phyloP scores from a whole-genome alignment of 345 rosid genomes.

The Corymbia maculata region DNA sequence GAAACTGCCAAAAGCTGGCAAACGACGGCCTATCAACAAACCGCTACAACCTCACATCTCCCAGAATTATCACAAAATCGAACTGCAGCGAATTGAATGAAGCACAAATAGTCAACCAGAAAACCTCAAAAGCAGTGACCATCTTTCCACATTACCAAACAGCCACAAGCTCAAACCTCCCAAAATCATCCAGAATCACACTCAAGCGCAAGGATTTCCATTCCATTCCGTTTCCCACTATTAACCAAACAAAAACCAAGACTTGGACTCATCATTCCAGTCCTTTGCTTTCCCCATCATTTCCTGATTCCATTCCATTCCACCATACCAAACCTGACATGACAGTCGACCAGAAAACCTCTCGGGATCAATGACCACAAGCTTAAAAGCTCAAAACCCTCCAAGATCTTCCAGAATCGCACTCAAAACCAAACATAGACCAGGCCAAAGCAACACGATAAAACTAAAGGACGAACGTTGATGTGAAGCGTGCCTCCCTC shows the following conservation, averaged over 20 bases:
- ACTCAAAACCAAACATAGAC: not conserved
- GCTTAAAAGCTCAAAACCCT: not conserved
- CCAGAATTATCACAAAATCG: no score
- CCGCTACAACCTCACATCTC: no score
- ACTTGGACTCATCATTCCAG: not conserved
- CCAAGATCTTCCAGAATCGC: not conserved
- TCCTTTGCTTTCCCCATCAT: not conserved
- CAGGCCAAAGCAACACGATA: not conserved
- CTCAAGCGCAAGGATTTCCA: not conserved
- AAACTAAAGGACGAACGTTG: slow-evolving; percentile 28
- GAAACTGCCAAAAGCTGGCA: no score
- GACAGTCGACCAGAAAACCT: not conserved
- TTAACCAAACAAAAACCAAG: not conserved
- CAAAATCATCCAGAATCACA: not conserved
- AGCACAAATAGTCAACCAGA: no score
- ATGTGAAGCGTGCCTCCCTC: slow-evolving; percentile 96
- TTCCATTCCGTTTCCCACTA: not conserved
- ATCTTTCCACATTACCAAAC: not conserved
- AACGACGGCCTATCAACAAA: no score
- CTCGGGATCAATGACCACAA: not conserved
- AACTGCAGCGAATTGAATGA: no score
- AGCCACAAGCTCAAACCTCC: no score
- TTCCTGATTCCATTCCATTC: not conserved
- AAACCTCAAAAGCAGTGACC: not conserved
- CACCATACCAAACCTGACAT: not conserved